phyloP scores from a whole-genome alignment of 1,284 basidiomycete genomes.

The Phlebopus sp. region DNA sequence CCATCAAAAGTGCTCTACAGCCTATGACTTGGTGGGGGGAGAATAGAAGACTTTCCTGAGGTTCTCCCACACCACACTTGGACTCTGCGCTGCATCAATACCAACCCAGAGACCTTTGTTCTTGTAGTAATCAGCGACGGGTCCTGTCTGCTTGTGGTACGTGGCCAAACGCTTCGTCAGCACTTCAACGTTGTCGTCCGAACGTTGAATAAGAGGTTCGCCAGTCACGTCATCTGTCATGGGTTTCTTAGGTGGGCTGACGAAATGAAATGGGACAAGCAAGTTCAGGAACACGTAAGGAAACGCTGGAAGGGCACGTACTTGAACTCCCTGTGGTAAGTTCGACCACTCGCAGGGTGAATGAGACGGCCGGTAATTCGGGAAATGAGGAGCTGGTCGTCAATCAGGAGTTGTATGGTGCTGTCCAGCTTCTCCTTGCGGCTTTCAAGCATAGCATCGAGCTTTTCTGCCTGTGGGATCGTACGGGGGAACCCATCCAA shows the following conservation, averaged over 20 bases:
- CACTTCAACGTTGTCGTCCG: conserved; percentile 92
- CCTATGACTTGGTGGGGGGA: conserved; percentile 18
- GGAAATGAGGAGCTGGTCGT: conserved; percentile 93
- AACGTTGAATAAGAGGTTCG: conserved; percentile 91
- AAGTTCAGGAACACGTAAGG: background rate
- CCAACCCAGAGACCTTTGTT: conserved; percentile 84
- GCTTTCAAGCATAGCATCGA: conserved; percentile 84
- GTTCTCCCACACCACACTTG: conserved; percentile 88
- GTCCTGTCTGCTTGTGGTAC: conserved; percentile 92
- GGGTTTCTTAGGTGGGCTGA: conserved; percentile 91
- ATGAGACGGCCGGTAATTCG: conserved; percentile 96
- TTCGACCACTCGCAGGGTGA: conserved; percentile 85
- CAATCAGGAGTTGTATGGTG: conserved; percentile 90
- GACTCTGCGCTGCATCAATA: conserved; percentile 92
- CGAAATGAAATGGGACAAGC: conserved; percentile 6
- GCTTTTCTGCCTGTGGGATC: conserved; percentile 95
- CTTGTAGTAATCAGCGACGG: conserved; percentile 98
- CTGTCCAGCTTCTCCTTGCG: conserved; percentile 89
- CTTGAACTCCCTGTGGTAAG: conserved; percentile 96
- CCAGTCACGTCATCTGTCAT: conserved; percentile 94
- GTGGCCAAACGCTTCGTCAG: conserved; percentile 84
- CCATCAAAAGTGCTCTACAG: too few relatives aligned
- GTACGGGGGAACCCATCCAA: conserved; percentile 98
- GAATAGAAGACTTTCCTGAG: conserved; percentile 59
- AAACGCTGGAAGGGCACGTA: conserved; percentile 44